Evolutionary conservation across 225 moss, liverwort and hornwort species (phyloP).

Genomic region (Anthoceros angustus): DNA sequence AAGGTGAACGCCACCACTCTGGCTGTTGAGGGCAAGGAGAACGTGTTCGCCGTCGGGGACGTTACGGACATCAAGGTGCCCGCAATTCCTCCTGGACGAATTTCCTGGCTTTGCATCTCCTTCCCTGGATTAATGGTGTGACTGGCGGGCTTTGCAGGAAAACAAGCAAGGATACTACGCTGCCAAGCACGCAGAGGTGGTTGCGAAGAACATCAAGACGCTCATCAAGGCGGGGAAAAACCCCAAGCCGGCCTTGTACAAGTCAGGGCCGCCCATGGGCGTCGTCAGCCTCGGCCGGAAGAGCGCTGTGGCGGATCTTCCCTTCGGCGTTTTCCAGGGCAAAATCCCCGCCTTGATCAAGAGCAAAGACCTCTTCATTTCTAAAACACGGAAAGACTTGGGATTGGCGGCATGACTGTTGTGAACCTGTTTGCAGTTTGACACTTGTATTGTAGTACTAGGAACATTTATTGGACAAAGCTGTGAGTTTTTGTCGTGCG

Average conservation of each 20-base stretch:
- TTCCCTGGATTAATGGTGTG: neutral
- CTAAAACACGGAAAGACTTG: constrained; percentile 20
- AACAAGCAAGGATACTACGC: constrained; percentile 67
- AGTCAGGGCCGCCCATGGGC: constrained; percentile 21
- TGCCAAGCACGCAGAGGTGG: constrained; percentile 36
- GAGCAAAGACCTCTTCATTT: constrained; percentile 61
- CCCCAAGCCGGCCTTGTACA: constrained; percentile 38
- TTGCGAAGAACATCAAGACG: constrained; percentile 52
- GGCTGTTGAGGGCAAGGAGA: constrained; percentile 31
- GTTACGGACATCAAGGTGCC: constrained; percentile 52
- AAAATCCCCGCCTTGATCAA: constrained; percentile 60
- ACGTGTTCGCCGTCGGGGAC: constrained; percentile 55
- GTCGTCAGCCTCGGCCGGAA: constrained; percentile 51
- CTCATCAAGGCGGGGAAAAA: constrained; percentile 25
- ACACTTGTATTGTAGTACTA: too few relatives aligned
- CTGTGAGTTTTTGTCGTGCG: too few relatives aligned
- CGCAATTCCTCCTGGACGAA: neutral
- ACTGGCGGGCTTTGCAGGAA: constrained; percentile 29
- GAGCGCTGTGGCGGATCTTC: constrained; percentile 42
- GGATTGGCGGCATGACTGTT: constrained; percentile 20
- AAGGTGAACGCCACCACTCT: constrained; percentile 28
- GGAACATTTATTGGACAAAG: too few relatives aligned
- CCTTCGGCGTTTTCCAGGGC: constrained; percentile 53
- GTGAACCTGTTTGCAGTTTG: too few relatives aligned
- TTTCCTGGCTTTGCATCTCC: neutral